Percentiles rank a stretch among this genome's conserved stretches.
Evolutionary conservation across 176 grass and related monocot species (phyloP).

Genomic region (Neostapfia colusana): DNA sequence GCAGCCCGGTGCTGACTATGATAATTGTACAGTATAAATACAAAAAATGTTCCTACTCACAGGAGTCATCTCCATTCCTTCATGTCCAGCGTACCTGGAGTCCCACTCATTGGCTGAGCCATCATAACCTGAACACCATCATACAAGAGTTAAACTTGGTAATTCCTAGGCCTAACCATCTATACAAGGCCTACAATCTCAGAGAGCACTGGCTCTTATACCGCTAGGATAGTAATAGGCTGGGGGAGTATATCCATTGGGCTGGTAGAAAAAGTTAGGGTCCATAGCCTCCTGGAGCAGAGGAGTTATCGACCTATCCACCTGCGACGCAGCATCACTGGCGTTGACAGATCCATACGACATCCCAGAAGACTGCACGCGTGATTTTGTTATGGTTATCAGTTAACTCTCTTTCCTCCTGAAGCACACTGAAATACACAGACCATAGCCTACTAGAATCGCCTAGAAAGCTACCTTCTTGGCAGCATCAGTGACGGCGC

Average conservation of each 20-base stretch:
- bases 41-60: conserved; percentile 39
- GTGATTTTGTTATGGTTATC: neutral
- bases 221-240: conserved; percentile 72
- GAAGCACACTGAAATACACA: neutral
- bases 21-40: neutral
- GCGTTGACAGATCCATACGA: conserved; percentile 51
- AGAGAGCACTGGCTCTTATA: neutral
- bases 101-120: conserved; percentile 80
- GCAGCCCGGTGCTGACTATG: neutral
- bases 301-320: conserved; percentile 72
- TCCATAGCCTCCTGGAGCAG: conserved; percentile 77
- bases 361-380: conserved; percentile 49
- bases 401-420: neutral
- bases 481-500: conserved; percentile 47
- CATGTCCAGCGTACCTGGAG: conserved; percentile 62
- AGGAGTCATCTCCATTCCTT: conserved; percentile 60
- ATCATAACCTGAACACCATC: conserved; percentile 71
- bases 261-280: conserved; percentile 63
- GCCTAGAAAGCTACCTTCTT: conserved; percentile 50
- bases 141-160: conserved; percentile 9
- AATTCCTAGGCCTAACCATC: conserved; percentile 6
- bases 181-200: neutral
- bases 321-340: conserved; percentile 41
- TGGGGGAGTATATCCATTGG: conserved; percentile 53
- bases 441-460: neutral